Evolutionary conservation across 1,284 basidiomycete genomes (phyloP).

Genomic region (Cryptococcus maquisensis): DNA sequence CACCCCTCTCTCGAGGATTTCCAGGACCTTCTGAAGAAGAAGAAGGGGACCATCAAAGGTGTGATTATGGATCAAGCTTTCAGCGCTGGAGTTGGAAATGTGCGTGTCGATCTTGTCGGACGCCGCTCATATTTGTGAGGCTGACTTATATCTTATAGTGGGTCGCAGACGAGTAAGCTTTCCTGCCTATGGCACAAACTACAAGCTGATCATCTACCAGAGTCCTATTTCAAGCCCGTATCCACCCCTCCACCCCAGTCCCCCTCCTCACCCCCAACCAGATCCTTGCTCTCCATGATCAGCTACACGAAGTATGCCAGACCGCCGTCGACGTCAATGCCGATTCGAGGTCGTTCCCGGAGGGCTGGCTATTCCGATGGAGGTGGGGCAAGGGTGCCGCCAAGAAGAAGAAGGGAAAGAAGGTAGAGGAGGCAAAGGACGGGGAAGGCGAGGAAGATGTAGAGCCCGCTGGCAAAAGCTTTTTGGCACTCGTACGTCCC

Average conservation of each 20-base stretch:
- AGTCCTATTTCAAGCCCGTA: slow-evolving; percentile 69
- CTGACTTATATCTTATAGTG: slow-evolving; percentile 47
- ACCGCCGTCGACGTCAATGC: slow-evolving; percentile 69
- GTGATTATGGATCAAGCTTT: slow-evolving; percentile 76
- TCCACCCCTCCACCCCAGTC: slow-evolving; percentile 71
- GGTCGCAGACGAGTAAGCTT: slow-evolving; percentile 61
- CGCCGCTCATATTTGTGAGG: no score
- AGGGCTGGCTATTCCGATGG: slow-evolving; percentile 49
- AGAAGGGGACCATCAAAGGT: slow-evolving; percentile 70
- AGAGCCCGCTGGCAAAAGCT: slow-evolving; percentile 42
- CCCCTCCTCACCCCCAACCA: slow-evolving; percentile 58
- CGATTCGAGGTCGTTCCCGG: slow-evolving; percentile 66
- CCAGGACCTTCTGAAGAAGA: slow-evolving; percentile 53
- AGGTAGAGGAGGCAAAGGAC: slow-evolving; percentile 6
- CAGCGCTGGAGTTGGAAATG: slow-evolving; percentile 74
- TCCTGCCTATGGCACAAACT: neutral
- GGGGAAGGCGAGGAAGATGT: slow-evolving; percentile 22
- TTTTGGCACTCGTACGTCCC: slow-evolving; percentile 55
- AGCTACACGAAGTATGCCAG: slow-evolving; percentile 59
- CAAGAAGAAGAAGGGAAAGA: slow-evolving; percentile 36
- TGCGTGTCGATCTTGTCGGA: slow-evolving; percentile 10
- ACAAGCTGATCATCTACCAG: slow-evolving; percentile 46
- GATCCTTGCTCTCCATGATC: slow-evolving; percentile 56
- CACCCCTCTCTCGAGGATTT: slow-evolving; percentile 66
- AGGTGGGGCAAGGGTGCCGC: slow-evolving; percentile 69